These are phyloP conservation scores for Dryadomyces sulphureus DNA, from an alignment of 2,329 filamentous ascomycete genomes.

Conservation along the genomic window DNA sequence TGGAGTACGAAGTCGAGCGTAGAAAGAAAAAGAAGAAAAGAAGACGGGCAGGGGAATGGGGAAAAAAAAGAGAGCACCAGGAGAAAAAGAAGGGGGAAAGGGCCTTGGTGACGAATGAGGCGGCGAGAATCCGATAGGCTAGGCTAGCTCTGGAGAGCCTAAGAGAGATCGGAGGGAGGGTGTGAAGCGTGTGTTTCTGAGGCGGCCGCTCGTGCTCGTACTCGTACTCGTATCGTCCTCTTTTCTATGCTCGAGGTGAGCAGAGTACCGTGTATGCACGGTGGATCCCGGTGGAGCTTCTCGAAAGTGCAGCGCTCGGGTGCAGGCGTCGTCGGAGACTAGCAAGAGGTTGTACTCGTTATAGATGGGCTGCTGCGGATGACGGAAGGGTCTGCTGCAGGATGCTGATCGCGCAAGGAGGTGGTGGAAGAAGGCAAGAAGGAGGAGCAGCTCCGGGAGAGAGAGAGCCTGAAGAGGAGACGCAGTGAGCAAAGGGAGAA, in stretches of 20 bases:
- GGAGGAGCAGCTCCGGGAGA: too few species aligned
- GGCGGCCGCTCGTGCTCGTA: too few species aligned
- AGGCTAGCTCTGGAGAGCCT: not conserved
- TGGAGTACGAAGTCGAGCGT: not conserved
- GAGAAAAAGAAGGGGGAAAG: not conserved
- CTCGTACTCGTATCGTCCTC: too few species aligned
- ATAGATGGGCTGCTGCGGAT: not conserved
- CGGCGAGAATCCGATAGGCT: constrained; percentile 12
- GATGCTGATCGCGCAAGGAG: not conserved
- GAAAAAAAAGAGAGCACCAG: not conserved
- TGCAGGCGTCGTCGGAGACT: not conserved
- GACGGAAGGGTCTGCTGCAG: not conserved
- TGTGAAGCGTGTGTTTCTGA: not conserved
- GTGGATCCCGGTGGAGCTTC: constrained; percentile 1
- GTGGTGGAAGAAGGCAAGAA: not conserved
- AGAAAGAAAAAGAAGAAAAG: not conserved
- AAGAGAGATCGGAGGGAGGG: constrained; percentile 1
- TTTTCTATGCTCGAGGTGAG: too few species aligned
- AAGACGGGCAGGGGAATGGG: not conserved
- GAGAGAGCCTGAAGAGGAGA: too few species aligned
- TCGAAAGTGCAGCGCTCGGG: not conserved
- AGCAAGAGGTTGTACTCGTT: not conserved
- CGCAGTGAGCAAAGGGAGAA: too few species aligned
- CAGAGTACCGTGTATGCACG: not conserved
- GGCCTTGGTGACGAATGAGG: constrained; percentile 6